Conservation (phyloP, 352 stramenopile genomes). For the Phytopythium ostracodes region DNA sequence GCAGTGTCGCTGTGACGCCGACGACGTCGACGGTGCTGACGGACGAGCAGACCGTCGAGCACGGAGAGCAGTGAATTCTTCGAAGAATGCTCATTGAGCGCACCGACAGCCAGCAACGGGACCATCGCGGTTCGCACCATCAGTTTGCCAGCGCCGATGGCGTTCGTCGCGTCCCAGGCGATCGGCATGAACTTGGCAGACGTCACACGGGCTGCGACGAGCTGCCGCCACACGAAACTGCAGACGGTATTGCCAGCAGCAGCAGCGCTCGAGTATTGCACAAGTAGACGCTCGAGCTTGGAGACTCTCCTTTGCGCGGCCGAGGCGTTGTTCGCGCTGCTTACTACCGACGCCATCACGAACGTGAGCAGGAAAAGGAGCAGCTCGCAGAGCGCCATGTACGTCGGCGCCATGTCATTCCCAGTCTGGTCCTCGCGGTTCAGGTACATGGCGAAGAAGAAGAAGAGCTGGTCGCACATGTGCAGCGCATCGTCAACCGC, state of each 20-base stretch:
- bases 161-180: not conserved
- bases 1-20: not conserved
- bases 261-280: not conserved
- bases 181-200: not conserved
- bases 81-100: conserved; percentile 10
- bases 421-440: not conserved
- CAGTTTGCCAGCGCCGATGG: not conserved
- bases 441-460: conserved; percentile 22
- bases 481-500: conserved; percentile 20
- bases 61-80: conserved; percentile 9
- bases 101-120: conserved; percentile 21
- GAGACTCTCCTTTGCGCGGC: not conserved
- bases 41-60: conserved; percentile 19
- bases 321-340: not conserved
- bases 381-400: conserved; percentile 27
- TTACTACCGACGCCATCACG: conserved; percentile 14
- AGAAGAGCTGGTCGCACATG: conserved; percentile 50
- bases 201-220: not conserved
- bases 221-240: not conserved
- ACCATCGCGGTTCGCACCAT: conserved; percentile 7
- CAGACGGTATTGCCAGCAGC: not conserved
- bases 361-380: conserved; percentile 30
- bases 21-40: not conserved
- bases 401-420: not conserved
- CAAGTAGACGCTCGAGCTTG: conserved; percentile 1